These are phyloP conservation scores for Fraxinus paxiana DNA, from an alignment of 305 asterid species.

Conservation along the genomic window DNA sequence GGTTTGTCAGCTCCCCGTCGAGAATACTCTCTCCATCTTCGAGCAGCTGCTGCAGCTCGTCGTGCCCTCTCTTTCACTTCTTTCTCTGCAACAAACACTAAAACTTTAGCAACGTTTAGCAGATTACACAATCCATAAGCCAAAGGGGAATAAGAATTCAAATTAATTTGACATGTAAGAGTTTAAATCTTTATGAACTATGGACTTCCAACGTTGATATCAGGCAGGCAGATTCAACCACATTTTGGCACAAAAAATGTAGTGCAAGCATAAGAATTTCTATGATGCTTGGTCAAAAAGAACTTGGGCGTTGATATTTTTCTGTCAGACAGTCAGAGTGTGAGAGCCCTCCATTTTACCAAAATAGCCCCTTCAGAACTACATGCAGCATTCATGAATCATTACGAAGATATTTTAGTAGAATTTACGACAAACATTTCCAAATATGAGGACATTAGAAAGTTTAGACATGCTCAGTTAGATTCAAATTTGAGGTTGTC, in stretches of 20 bases:
- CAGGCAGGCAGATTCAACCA: not conserved
- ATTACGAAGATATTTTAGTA: not conserved
- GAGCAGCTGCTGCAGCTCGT: constrained; percentile 89
- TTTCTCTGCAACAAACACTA: constrained; percentile 45
- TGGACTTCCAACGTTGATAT: not conserved
- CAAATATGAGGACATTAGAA: not conserved
- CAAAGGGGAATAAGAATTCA: not conserved
- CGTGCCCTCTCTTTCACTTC: constrained; percentile 64
- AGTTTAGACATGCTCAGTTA: not conserved
- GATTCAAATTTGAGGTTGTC: not conserved
- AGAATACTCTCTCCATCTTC: constrained; percentile 95
- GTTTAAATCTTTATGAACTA: not conserved
- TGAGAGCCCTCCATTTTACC: not conserved
- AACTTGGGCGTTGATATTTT: not conserved
- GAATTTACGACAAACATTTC: not conserved
- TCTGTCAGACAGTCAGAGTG: not conserved
- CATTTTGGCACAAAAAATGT: not conserved
- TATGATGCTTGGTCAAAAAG: not conserved
- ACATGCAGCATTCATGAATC: not conserved
- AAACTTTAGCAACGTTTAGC: not conserved
- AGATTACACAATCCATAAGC: not conserved
- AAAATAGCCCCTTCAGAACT: not conserved
- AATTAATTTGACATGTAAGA: not conserved
- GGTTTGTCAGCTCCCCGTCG: constrained; percentile 77
- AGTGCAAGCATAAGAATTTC: not conserved